phyloP scores from a whole-genome alignment of 1,139 yeast genomes.

The Taphrina flavorubra region DNA sequence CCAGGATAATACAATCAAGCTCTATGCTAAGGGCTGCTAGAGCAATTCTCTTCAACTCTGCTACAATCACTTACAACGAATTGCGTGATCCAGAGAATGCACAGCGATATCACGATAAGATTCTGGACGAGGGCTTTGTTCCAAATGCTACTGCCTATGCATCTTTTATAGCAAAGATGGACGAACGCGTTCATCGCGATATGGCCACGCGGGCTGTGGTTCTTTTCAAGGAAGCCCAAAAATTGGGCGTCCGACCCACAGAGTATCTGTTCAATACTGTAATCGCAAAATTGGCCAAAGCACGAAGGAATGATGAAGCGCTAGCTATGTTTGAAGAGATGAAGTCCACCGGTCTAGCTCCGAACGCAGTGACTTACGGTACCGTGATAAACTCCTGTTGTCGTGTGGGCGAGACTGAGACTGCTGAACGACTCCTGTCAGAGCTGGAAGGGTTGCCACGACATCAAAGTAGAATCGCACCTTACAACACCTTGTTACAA shows the following conservation, averaged over 20 bases:
- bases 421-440: slow-evolving; percentile 51
- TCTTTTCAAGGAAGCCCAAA: slow-evolving; percentile 53
- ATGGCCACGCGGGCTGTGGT: slow-evolving; percentile 52
- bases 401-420: slow-evolving; percentile 52
- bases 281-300: slow-evolving; percentile 53
- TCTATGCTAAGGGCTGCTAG: slow-evolving; percentile 43
- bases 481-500: slow-evolving; percentile 55
- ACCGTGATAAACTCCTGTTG: slow-evolving; percentile 55
- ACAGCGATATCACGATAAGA: slow-evolving; percentile 45
- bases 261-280: slow-evolving; percentile 54
- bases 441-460: slow-evolving; percentile 52
- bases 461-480: slow-evolving; percentile 53
- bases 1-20: slow-evolving; percentile 14
- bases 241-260: slow-evolving; percentile 49
- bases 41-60: slow-evolving; percentile 41
- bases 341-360: slow-evolving; percentile 49
- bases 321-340: slow-evolving; percentile 51
- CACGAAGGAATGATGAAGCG: slow-evolving; percentile 52
- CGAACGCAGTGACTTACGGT: slow-evolving; percentile 53
- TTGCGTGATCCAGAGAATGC: slow-evolving; percentile 17
- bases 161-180: slow-evolving; percentile 49
- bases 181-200: slow-evolving; percentile 49
- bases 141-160: slow-evolving; percentile 55
- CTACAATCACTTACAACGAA: slow-evolving; percentile 30
- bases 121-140: slow-evolving; percentile 50